phyloP scores from a whole-genome alignment of 164 flowering plant species.

The Tetracentron sinense region DNA sequence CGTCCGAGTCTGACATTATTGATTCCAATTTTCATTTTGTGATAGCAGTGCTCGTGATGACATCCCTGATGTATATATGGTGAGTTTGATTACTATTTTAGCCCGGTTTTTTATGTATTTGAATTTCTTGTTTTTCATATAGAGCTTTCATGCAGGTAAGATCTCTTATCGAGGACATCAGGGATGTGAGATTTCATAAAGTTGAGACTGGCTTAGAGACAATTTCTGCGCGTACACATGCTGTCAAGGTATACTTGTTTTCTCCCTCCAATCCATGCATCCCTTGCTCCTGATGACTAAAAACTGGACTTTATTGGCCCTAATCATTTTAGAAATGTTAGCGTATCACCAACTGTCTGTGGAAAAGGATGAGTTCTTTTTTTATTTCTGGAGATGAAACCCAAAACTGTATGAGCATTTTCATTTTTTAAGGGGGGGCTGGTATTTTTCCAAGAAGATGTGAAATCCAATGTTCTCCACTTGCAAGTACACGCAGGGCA shows the following conservation, averaged over 20 bases:
- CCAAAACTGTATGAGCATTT: neutral
- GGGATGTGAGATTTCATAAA: slow-evolving; percentile 87
- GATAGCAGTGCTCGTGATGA: slow-evolving; percentile 73
- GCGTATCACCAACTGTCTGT: too few species aligned
- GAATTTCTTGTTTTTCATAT: slow-evolving; percentile 3
- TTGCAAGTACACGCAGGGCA: neutral
- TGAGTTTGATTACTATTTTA: slow-evolving; percentile 27
- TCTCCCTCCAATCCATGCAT: neutral
- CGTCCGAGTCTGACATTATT: neutral
- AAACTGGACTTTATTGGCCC: neutral
- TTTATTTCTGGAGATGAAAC: neutral
- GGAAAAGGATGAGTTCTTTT: neutral
- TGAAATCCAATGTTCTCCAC: neutral
- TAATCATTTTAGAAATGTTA: neutral
- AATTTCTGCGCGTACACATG: slow-evolving; percentile 68
- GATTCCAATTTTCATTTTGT: slow-evolving; percentile 13
- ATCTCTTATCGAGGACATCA: slow-evolving; percentile 77
- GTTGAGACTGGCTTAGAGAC: slow-evolving; percentile 71
- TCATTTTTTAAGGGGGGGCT: neutral
- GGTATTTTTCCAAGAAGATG: neutral
- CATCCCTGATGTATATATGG: slow-evolving; percentile 87
- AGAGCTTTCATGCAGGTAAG: slow-evolving; percentile 49
- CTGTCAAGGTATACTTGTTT: slow-evolving; percentile 59
- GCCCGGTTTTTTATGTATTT: neutral
- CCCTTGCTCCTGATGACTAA: neutral